Conservation (phyloP, 1,284 basidiomycete genomes). For the Puccinia polysora region DNA sequence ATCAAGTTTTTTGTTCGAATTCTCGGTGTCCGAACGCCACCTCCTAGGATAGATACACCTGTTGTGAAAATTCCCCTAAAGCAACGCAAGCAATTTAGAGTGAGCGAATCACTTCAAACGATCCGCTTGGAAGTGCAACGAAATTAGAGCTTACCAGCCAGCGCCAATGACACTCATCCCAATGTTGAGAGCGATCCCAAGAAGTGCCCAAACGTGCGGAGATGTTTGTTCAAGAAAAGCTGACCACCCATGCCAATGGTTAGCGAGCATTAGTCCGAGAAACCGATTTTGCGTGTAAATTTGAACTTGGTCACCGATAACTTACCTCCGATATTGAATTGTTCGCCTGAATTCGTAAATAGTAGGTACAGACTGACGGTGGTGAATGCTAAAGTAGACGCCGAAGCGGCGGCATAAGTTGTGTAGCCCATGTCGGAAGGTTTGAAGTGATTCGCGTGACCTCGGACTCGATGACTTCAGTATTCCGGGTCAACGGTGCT, state of each 20-base stretch:
- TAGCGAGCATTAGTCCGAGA: neutral
- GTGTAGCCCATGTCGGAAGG: neutral
- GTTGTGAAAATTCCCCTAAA: constrained; percentile 95
- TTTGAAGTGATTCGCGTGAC: neutral
- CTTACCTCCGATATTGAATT: constrained; percentile 56
- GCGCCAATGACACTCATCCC: constrained; percentile 90
- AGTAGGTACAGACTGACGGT: constrained; percentile 74
- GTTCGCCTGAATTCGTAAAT: constrained; percentile 66
- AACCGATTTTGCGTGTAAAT: constrained; percentile 33
- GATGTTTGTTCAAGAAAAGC: constrained; percentile 88
- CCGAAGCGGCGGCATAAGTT: constrained; percentile 27
- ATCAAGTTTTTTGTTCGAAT: constrained; percentile 98
- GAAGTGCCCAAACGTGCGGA: constrained; percentile 86
- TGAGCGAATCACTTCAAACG: no score
- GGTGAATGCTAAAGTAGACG: constrained; percentile 54
- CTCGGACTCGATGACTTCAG: neutral
- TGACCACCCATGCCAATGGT: no score
- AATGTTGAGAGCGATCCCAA: constrained; percentile 86
- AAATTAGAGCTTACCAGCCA: constrained; percentile 68
- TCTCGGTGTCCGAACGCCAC: constrained; percentile 86
- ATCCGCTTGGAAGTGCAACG: no score
- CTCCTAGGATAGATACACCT: constrained; percentile 88
- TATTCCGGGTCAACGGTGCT: neutral
- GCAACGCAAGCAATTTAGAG: neutral
- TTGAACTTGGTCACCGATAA: constrained; percentile 64